Base-by-base conservation (phyloP, 768 basidiomycete genomes). In the Mycena floridula region DNA sequence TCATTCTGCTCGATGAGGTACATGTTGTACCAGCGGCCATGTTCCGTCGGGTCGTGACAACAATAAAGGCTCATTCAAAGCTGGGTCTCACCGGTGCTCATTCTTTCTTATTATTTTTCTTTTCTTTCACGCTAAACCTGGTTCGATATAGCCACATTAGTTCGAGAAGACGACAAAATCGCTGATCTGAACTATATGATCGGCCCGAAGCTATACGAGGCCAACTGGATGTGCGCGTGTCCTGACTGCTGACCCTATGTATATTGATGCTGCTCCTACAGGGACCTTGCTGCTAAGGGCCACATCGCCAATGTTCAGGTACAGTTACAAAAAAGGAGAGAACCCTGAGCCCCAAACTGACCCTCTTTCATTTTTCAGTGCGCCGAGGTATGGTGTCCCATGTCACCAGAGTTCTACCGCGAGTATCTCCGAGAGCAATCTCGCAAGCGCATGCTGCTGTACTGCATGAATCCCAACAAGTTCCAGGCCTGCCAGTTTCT, bases 271-370 rank as follows among this genome's bases (percentile, higher is more conserved):
- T 44, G 45, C 45, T 43, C 37, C 21, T 44, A 32, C 53, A 77
- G 76, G 76, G 96, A 99, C 64, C 81, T 99, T 54, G 96, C 96
- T 43, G 92, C 91, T 49, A 98, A 98, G 65, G 96, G 96, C 2
- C 96, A 99, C 63, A 99, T 99, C 58, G 96, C 96, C 6, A 98
- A 96, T 58, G 96, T 99, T n/a, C 94, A 98, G 82, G 93, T 93
- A 61, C 54, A 75, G 60, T n/a, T n/a, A n/a, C n/a, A n/a, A n/a
- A n/a, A n/a, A 23, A 27, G 37, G 46, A 27, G 42, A 43, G 40
- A 36, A 27, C 22, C 16, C 27, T 32, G 40, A 36, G 24, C 22
- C 16, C 27, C 28, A 18, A 30, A 38, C 45, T 36, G 32, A 20
- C 26, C 23, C 47, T 23, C 46, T 35, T 43, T 44, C 40, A 32